A percentile compares a stretch with the other conserved stretches of the same genome.
Evolutionary conservation across 2,329 filamentous ascomycete species (phyloP).

Genomic region (Cladobotryum mycophilum): DNA sequence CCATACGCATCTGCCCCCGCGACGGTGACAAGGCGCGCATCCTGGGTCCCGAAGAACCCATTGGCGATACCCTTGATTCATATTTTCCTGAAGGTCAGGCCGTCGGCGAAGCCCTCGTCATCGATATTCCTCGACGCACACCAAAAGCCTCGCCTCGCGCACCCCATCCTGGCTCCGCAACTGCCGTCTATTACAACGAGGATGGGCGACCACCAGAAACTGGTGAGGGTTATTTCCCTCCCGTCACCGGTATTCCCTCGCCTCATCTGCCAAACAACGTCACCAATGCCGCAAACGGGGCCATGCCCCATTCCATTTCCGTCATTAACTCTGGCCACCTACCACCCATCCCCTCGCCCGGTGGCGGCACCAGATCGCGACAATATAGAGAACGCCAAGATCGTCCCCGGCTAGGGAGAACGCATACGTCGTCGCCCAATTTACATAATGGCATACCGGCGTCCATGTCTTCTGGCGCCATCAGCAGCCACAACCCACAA

Average conservation of each 20-base stretch:
- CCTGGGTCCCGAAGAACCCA: constrained; percentile 79
- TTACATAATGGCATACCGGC: constrained; percentile 42
- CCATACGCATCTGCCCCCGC: constrained; percentile 68
- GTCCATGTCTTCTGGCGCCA: constrained; percentile 29
- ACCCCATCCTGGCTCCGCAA: constrained; percentile 34
- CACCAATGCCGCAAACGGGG: constrained; percentile 28
- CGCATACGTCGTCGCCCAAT: constrained; percentile 78
- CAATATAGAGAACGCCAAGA: constrained; percentile 50
- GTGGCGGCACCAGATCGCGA: constrained; percentile 55
- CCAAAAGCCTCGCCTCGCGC: constrained; percentile 72
- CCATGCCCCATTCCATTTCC: constrained; percentile 60
- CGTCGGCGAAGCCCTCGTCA: constrained; percentile 83
- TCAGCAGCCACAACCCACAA: constrained; percentile 28
- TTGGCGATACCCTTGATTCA: constrained; percentile 69
- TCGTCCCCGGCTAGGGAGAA: constrained; percentile 57
- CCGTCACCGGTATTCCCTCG: constrained; percentile 44
- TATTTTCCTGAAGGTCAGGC: constrained; percentile 83
- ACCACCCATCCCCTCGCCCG: constrained; percentile 75
- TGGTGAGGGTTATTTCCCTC: constrained; percentile 78
- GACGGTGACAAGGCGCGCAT: constrained; percentile 60
- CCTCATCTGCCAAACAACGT: constrained; percentile 36
- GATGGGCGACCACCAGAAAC: constrained; percentile 61
- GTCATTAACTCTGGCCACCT: constrained; percentile 75
- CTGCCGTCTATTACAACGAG: constrained; percentile 52
- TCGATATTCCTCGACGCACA: constrained; percentile 77